These are phyloP conservation scores for Nicotiana otophora DNA, from an alignment of 257 asterid species.

Conservation along the genomic window DNA sequence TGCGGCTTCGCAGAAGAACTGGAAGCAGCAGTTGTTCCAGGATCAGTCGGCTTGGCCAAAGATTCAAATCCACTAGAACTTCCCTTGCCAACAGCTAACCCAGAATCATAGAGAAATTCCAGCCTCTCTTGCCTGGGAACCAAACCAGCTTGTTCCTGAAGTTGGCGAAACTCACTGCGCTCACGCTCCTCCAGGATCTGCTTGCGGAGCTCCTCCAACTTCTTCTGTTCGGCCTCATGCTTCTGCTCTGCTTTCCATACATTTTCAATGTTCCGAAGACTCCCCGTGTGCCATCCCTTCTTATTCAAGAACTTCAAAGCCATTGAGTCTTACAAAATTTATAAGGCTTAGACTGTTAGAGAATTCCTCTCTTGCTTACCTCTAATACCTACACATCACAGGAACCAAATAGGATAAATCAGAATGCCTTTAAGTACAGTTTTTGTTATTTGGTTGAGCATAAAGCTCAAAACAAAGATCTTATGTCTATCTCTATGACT, in stretches of 20 bases:
- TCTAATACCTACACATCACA: background rate
- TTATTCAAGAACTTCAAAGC: slow-evolving; percentile 91
- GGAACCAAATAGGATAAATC: background rate
- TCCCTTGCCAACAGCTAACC: slow-evolving; percentile 88
- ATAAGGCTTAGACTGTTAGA: too few species aligned
- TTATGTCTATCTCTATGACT: background rate
- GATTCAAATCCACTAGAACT: slow-evolving; percentile 65
- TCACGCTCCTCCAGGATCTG: slow-evolving; percentile 93
- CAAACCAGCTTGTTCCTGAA: slow-evolving; percentile 91
- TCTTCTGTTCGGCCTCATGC: slow-evolving; percentile 86
- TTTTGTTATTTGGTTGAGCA: background rate
- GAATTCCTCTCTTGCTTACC: background rate
- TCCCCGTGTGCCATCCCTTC: slow-evolving; percentile 99
- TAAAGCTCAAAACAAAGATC: background rate
- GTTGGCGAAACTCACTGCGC: slow-evolving; percentile 87
- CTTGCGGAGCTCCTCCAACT: slow-evolving; percentile 89
- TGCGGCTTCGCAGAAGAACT: slow-evolving; percentile 47
- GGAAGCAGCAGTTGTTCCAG: slow-evolving; percentile 26
- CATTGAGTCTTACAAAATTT: slow-evolving; percentile 25
- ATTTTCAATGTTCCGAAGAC: slow-evolving; percentile 92
- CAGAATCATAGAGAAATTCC: slow-evolving; percentile 92
- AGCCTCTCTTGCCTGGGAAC: slow-evolving; percentile 91
- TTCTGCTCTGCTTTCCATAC: slow-evolving; percentile 99
- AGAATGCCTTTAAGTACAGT: background rate
- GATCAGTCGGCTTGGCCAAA: slow-evolving; percentile 39